Conservation (phyloP, 495 filamentous ascomycete species). For the Aeminium ludgeri region DNA sequence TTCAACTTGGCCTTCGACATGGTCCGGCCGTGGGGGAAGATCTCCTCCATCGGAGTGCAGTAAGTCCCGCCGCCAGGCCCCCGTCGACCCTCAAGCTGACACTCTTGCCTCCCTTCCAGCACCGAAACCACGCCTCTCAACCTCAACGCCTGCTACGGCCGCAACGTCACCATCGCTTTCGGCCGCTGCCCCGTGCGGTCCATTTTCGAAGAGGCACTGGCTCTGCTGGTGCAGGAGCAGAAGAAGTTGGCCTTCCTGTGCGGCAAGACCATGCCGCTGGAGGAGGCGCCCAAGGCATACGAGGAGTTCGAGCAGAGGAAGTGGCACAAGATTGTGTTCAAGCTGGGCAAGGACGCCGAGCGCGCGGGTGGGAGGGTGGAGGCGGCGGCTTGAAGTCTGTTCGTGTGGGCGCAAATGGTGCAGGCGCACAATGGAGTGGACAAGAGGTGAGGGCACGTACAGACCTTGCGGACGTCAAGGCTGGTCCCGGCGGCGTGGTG, state of each 20-base stretch:
- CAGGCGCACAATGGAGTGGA: too few relatives aligned
- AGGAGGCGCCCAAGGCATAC: conserved; percentile 72
- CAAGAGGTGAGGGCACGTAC: too few relatives aligned
- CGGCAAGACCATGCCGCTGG: conserved; percentile 81
- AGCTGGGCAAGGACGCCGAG: conserved; percentile 8
- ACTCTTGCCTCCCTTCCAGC: conserved; percentile 5
- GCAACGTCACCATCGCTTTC: conserved; percentile 86
- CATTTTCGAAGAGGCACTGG: conserved; percentile 62
- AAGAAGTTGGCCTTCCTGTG: conserved; percentile 63
- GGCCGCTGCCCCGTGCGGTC: conserved; percentile 82
- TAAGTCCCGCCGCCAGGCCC: conserved; percentile 55
- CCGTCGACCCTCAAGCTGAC: conserved; percentile 4
- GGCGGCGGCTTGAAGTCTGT: conserved; percentile 6
- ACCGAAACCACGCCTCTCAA: conserved; percentile 59
- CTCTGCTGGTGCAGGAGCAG: conserved; percentile 66
- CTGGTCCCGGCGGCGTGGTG: too few relatives aligned
- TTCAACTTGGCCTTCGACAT: conserved; percentile 72
- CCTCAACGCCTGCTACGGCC: conserved; percentile 68
- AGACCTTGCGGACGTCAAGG: too few relatives aligned
- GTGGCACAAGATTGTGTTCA: conserved; percentile 68
- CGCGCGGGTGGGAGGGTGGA: conserved; percentile 6
- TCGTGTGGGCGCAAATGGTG: too few relatives aligned
- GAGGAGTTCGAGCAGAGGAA: conserved; percentile 43
- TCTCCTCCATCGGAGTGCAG: conserved; percentile 83
- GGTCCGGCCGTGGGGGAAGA: conserved; percentile 69